Conservation (phyloP, 495 filamentous ascomycete genomes). For the Oidiodendron maius region DNA sequence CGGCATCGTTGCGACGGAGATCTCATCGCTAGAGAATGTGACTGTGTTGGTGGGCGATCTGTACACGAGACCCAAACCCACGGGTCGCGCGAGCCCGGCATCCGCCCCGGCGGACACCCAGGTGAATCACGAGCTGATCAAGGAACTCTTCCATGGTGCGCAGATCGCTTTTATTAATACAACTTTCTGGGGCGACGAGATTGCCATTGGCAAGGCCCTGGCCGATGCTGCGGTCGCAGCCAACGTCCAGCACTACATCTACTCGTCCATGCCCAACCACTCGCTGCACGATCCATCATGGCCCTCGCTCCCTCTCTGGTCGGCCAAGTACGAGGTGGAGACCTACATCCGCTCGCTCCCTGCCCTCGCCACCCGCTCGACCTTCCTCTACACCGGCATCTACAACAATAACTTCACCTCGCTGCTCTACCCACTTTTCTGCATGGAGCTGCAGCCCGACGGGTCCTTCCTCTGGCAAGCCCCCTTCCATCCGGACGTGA, state of each 20-base stretch:
- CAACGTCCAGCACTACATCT: conserved; percentile 86
- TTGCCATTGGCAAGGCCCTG: conserved; percentile 75
- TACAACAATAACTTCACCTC: conserved; percentile 99
- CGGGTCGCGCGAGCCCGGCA: conserved; percentile 30
- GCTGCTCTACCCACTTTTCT: conserved; percentile 86
- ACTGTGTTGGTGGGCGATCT: conserved; percentile 75
- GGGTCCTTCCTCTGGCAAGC: conserved; percentile 91
- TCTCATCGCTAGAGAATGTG: conserved; percentile 74
- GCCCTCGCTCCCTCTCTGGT: conserved; percentile 85
- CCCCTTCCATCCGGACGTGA: conserved; percentile 82
- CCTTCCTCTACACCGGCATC: conserved; percentile 92
- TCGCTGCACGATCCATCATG: conserved; percentile 56
- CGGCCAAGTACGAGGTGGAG: conserved; percentile 84
- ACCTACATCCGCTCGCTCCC: conserved; percentile 83
- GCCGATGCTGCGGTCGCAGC: conserved; percentile 86
- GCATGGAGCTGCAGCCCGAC: conserved; percentile 78
- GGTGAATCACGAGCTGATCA: conserved; percentile 59
- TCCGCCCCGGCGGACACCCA: conserved; percentile 29
- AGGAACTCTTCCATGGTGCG: conserved; percentile 72
- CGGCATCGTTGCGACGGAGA: conserved; percentile 77
- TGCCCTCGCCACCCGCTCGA: conserved; percentile 38
- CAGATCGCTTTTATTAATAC: conserved; percentile 96
- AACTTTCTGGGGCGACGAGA: conserved; percentile 94
- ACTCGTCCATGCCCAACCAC: conserved; percentile 96
- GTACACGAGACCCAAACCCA: conserved; percentile 49